phyloP scores from a whole-genome alignment of 176 grass and related monocot species.

The Saccharum spontaneum region DNA sequence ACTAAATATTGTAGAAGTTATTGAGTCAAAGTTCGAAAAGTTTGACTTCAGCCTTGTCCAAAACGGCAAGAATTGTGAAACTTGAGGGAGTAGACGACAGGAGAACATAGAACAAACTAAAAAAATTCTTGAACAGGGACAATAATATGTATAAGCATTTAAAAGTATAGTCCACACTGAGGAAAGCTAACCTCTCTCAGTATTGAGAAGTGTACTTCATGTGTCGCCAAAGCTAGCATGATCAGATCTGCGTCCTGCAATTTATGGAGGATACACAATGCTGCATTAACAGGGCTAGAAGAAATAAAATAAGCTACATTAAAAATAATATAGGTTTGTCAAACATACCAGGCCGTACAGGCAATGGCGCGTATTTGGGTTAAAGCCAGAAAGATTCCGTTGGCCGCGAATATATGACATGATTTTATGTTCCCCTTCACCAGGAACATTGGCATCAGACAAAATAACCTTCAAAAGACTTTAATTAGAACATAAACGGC shows the following conservation, averaged over 20 bases:
- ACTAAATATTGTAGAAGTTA: not conserved
- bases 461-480: slow-evolving; percentile 93
- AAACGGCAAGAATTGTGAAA: not conserved
- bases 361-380: slow-evolving; percentile 96
- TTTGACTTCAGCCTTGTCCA: not conserved
- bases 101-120: not conserved
- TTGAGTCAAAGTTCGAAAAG: not conserved
- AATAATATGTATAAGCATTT: not conserved
- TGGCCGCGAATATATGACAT: slow-evolving; percentile 98
- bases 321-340: not conserved
- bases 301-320: slow-evolving; percentile 16
- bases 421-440: slow-evolving; percentile 99
- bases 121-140: not conserved
- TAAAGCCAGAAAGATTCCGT: slow-evolving; percentile 76
- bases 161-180: slow-evolving; percentile 19
- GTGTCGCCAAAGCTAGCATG: slow-evolving; percentile 98
- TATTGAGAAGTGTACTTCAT: slow-evolving; percentile 99
- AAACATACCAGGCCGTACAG: slow-evolving; percentile 87
- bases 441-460: slow-evolving; percentile 99
- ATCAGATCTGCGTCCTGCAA: slow-evolving; percentile 98
- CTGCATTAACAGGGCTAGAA: slow-evolving; percentile 29
- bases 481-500: slow-evolving; percentile 42
- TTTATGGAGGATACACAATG: slow-evolving; percentile 26
- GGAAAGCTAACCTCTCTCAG: slow-evolving; percentile 79
- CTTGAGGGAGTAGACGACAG: not conserved